Conservation (phyloP, 768 basidiomycete genomes). For the Xerocomus spinulosus region DNA sequence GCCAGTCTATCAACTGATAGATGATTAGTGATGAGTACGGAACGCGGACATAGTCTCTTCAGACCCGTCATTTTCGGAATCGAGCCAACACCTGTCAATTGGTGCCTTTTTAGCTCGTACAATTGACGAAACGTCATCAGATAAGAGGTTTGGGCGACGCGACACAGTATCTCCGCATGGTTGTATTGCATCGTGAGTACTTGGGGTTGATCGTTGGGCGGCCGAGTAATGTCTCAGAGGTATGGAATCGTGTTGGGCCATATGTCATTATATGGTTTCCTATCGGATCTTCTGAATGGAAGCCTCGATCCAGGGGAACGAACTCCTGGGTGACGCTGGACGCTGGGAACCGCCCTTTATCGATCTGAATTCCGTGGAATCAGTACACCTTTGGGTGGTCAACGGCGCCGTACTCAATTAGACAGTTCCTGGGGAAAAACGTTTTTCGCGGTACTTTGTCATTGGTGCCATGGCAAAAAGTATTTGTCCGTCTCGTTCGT, state of each 20-base stretch:
- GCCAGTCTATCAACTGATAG: slow-evolving; percentile 1
- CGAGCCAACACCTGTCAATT: slow-evolving; percentile 4
- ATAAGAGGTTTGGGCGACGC: slow-evolving; percentile 7
- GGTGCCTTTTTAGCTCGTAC: slow-evolving; percentile 14
- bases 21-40: slow-evolving; percentile 1
- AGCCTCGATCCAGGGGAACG: slow-evolving; percentile 3
- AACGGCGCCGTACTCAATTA: background rate
- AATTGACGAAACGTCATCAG: background rate
- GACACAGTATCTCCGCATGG: slow-evolving; percentile 20
- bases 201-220: background rate
- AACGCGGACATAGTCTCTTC: slow-evolving; percentile 6
- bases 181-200: slow-evolving; percentile 15
- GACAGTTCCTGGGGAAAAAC: slow-evolving; percentile 1
- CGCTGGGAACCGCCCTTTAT: slow-evolving; percentile 12
- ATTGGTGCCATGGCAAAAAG: slow-evolving; percentile 4
- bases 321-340: background rate
- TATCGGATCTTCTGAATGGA: slow-evolving; percentile 3
- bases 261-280: background rate
- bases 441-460: slow-evolving; percentile 3
- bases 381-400: background rate
- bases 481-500: background rate
- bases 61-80: slow-evolving; percentile 6
- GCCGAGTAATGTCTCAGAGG: background rate
- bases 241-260: background rate
- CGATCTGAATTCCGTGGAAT: slow-evolving; percentile 3